A percentile compares a stretch with the other conserved stretches of the same genome.
These are phyloP conservation scores for Thalassiosira exigua DNA, from an alignment of 352 stramenopile species.

Conservation along the genomic window DNA sequence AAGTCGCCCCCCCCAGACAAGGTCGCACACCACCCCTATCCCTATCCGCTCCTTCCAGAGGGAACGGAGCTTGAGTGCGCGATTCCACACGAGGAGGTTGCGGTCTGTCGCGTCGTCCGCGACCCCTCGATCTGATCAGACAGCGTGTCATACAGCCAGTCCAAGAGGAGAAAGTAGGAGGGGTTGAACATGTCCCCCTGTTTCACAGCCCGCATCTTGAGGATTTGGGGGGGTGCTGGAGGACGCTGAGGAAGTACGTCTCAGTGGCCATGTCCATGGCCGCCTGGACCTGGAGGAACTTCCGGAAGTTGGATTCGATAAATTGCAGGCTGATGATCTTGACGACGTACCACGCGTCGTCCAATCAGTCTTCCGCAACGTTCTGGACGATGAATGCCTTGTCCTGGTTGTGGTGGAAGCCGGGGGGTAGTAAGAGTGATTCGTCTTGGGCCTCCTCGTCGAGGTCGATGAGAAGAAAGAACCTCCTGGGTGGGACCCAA, in stretches of 20 bases:
- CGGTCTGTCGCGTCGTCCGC: no score
- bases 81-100: no score
- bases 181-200: constrained; percentile 46
- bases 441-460: no score
- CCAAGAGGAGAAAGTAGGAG: constrained; percentile 70
- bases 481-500: no score
- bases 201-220: constrained; percentile 50
- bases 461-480: no score
- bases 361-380: constrained; percentile 3
- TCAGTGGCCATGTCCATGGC: constrained; percentile 56
- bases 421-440: constrained; percentile 7
- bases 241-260: constrained; percentile 49
- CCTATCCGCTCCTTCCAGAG: no score
- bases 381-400: constrained; percentile 38
- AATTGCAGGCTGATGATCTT: constrained; percentile 52
- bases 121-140: no score
- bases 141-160: constrained; percentile 74
- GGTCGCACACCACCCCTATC: no score
- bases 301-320: constrained; percentile 28
- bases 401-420: constrained; percentile 32
- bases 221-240: constrained; percentile 44
- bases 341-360: constrained; percentile 43
- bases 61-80: no score
- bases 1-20: no score
- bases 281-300: constrained; percentile 50